These are phyloP conservation scores for Glycine latifolia DNA, from an alignment of 306 rosid genomes.

Conservation along the genomic window DNA sequence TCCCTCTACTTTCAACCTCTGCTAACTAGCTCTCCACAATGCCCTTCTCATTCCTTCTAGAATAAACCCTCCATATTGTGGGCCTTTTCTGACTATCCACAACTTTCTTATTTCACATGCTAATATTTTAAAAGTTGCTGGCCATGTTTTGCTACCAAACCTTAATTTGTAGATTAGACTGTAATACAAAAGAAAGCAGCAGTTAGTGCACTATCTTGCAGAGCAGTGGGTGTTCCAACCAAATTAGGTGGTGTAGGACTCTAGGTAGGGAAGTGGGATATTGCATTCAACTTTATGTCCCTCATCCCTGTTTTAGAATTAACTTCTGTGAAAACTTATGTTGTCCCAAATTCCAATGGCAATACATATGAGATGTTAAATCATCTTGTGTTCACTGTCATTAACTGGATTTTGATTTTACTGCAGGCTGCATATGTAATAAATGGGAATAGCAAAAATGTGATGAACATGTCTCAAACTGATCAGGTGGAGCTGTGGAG, in stretches of 20 bases:
- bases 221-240: not conserved
- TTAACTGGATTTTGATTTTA: slow-evolving; percentile 34
- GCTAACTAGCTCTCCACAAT: not conserved
- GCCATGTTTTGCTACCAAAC: not conserved
- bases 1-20: not conserved
- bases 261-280: not conserved
- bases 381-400: not conserved
- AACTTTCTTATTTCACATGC: not conserved
- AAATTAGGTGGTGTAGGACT: not conserved
- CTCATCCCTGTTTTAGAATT: not conserved
- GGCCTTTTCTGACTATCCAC: not conserved
- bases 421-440: slow-evolving; percentile 89
- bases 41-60: not conserved
- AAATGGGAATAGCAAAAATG: slow-evolving; percentile 88
- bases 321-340: slow-evolving; percentile 14
- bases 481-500: slow-evolving; percentile 97
- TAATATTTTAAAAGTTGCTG: no score
- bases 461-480: slow-evolving; percentile 97
- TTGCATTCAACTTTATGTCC: slow-evolving; percentile 19
- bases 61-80: not conserved
- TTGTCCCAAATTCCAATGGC: not conserved
- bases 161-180: not conserved
- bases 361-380: slow-evolving; percentile 19
- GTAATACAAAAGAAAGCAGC: not conserved
- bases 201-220: not conserved